Evolutionary conservation across 2,329 filamentous ascomycete species (phyloP), one percentile per base, ranked within the genome.

Genomic region (Aspergillus sojae): DNA sequence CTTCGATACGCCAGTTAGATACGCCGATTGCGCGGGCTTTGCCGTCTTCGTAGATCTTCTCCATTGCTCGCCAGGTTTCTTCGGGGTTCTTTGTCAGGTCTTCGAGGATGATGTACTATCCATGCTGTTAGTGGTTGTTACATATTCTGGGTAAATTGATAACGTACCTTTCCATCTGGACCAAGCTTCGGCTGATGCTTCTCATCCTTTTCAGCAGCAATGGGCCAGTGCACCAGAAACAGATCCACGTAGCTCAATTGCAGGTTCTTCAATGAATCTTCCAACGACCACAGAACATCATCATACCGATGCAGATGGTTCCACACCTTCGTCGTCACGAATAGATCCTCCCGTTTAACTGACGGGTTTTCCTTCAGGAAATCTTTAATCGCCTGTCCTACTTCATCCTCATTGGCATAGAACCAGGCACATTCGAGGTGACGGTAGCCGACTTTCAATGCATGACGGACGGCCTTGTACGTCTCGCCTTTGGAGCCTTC

Each of bases 21-120:
- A 95, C 88, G 57, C 92, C 92, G 68, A 95, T 92, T 60, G 89
- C 87, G 67, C 83, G 85, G 54, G 87, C 88, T 65, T 86, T 85
- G 65, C 90, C 89, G 1, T 86, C 85, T 14, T 77, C 74, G 39
- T 87, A 79, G 23, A 89, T 71, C 50, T 85, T 85, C 74, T 88
- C 84, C 82, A 94, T 88, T 30, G 86, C 86, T 71, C 91, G 87
- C 91, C 74, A 93, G 76, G 87, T 89, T 45, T 77, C 73, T 66
- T 80, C 76, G 55, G 84, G 88, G 81, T 91, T 88, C 72, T 88
- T 84, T 26, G 89, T 91, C 63, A 90, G 79, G 34, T 83, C 83
- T 75, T 89, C 82, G 73, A 88, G 86, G 80, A 88, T 87, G 57
- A 88, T 77, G 74, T 88, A 88, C 80, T 83, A 54, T 41, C 4